These are phyloP conservation scores for Phalaenopsis aphrodite DNA, from an alignment of 106 monocot genomes.

Conservation along the genomic window DNA sequence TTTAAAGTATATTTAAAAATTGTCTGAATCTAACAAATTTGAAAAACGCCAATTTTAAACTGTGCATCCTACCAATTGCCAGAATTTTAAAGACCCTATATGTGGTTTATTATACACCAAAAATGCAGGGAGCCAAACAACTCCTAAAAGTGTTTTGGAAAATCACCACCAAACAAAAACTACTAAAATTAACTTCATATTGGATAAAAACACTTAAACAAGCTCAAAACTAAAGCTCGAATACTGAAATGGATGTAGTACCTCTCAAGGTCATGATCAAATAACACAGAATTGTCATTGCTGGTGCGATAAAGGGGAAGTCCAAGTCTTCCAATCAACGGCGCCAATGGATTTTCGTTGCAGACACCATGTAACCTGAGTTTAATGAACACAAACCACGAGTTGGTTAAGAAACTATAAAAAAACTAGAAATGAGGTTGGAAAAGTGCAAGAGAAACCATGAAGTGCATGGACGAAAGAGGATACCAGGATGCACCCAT, in stretches of 20 bases:
- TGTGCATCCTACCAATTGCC: too few relatives aligned
- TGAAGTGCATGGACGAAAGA: neutral
- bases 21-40: too few relatives aligned
- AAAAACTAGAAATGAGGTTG: neutral
- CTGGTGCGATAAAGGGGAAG: slow-evolving; percentile 58
- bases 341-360: slow-evolving; percentile 45
- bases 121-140: too few relatives aligned
- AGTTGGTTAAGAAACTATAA: neutral
- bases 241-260: slow-evolving; percentile 8
- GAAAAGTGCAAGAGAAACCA: slow-evolving; percentile 1
- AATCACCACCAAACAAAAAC: neutral
- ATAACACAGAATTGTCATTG: slow-evolving; percentile 52
- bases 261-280: slow-evolving; percentile 62
- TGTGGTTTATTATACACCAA: too few relatives aligned
- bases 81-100: too few relatives aligned
- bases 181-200: neutral
- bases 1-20: too few relatives aligned
- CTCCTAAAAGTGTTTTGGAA: neutral
- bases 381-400: neutral
- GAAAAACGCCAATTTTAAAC: too few relatives aligned
- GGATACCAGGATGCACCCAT: slow-evolving; percentile 79
- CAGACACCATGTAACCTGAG: slow-evolving; percentile 50
- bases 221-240: neutral
- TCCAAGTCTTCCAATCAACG: slow-evolving; percentile 37
- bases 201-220: neutral